A percentile compares a stretch with the other conserved stretches of the same genome.
Evolutionary conservation across 805 yeast species (phyloP).

Genomic region (Maudiozyma turicensis): DNA sequence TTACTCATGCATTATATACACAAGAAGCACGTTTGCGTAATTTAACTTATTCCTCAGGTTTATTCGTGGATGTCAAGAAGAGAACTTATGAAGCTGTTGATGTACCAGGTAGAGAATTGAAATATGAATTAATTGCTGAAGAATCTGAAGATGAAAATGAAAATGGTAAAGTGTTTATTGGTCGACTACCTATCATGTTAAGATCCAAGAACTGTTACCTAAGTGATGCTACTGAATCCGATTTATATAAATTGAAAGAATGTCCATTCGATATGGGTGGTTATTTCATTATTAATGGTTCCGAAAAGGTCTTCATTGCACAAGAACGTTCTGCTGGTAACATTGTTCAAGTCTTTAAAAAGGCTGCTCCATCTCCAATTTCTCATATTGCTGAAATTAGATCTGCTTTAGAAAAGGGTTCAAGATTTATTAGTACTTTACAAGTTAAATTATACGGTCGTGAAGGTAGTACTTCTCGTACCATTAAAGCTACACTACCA

Average conservation of each 20-base stretch:
- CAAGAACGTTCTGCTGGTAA: slow-evolving; percentile 98
- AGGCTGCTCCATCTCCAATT: slow-evolving; percentile 94
- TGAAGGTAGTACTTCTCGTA: slow-evolving; percentile 63
- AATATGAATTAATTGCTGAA: slow-evolving; percentile 43
- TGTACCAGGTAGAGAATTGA: slow-evolving; percentile 47
- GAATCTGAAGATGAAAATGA: slow-evolving; percentile 55
- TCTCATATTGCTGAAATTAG: slow-evolving; percentile 95
- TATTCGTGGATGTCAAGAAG: slow-evolving; percentile 92
- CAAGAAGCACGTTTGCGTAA: slow-evolving; percentile 97
- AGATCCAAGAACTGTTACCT: slow-evolving; percentile 93
- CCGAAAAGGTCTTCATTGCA: slow-evolving; percentile 96
- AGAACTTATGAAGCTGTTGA: slow-evolving; percentile 79
- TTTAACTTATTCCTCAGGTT: slow-evolving; percentile 90
- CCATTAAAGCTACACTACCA: slow-evolving; percentile 92
- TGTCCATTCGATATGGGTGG: slow-evolving; percentile 99
- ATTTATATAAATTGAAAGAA: slow-evolving; percentile 89
- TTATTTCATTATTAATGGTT: slow-evolving; percentile 94
- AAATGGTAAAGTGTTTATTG: slow-evolving; percentile 81
- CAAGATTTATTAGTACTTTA: slow-evolving; percentile 85
- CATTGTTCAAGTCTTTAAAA: slow-evolving; percentile 95
- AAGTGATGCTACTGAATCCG: slow-evolving; percentile 82
- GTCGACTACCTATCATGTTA: slow-evolving; percentile 96
- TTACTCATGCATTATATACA: slow-evolving; percentile 97
- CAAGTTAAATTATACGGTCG: slow-evolving; percentile 88
- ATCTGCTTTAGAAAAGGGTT: slow-evolving; percentile 94